Evolutionary conservation across 2,329 filamentous ascomycete species (phyloP), one percentile per base, ranked within the genome.

Genomic region (Alternaria sp.): DNA sequence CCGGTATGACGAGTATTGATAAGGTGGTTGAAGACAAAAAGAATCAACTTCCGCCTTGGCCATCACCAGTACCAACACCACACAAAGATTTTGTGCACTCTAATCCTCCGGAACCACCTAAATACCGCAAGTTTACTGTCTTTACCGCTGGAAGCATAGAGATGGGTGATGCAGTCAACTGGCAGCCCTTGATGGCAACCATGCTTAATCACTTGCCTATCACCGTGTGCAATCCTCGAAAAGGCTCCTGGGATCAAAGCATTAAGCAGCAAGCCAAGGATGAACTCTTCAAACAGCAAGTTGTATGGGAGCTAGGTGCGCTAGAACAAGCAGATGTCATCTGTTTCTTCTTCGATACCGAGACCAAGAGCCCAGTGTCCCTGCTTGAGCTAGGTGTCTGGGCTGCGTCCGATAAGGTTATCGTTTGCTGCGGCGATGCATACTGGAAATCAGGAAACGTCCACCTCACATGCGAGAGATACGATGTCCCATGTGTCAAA

Each of bases 401-500:
- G 49, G 83, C 83, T 3, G 45, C 66, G 16, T 66, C 76, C 1
- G 77, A 76, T 1, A 85, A 83, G 69, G 79, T 81, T 1, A 76
- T 90, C 11, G 86, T 89, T 0, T 83, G 84, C 43, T 87, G 84
- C 48, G 79, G 82, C 2, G 72, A 80, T 25, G 81, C 80, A 0
- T 90, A 86, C 67, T 82, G 75, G 75, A 88, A 88, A 72, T 81
- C 81, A n/a, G 88, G 86, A 0, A 89, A 90, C 64, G 85, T 91
- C 32, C 79, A 86, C 67, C 77, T 87, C 14, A 82, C 88, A 10
- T 89, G 87, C 62, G 71, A 78, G 59, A 79, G 79, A 54, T 84
- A 83, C 61, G 79, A 74, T 0, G 73, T 88, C 6, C 75, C 80
- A 10, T 10, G 27, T 57, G 74, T 85, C 30, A 77, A 81, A 16